Evolutionary conservation across 2,329 filamentous ascomycete genomes (phyloP), one percentile per base, ranked within the genome.

Genomic region (Cytospora piceae): DNA sequence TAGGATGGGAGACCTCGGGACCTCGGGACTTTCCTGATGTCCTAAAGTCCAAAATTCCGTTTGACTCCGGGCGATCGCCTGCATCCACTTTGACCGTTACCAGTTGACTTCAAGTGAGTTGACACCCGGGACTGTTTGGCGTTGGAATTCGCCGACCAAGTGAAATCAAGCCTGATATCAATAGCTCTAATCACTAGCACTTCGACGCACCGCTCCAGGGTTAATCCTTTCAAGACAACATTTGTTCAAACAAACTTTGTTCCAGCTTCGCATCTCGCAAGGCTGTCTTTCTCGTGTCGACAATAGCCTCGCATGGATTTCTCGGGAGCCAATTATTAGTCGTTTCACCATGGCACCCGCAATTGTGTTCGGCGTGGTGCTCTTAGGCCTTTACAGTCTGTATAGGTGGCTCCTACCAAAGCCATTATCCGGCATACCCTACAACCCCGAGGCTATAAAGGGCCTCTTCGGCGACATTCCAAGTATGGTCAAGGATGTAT

Each of bases 401-500:
- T 64, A 64, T n/a, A 57, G 31, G 22, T 54, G 56, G 49, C 32
- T 54, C 12, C 63, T 75, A 7, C 74, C 74, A 1, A 73, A 68
- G 34, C 74, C 74, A 11, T 63, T 75, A 6, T 69, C 72, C 4
- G 74, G 73, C 1, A 74, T 76, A 37, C 73, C 74, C 2, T 74
- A 74, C 61, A 70, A 75, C 57, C 39, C 66, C 6, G 49, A 54
- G 3, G 65, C 73, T 1, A 60, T 65, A 9, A 68, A 54, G 9
- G 67, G 53, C 31, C 9, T 74, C 14, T 56, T 73, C 8, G 74
- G 74, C 51, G 71, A 71, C 60, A 22, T 74, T 1, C 70, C 72
- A 6, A 66, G 29, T 4, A 29, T 60, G 3, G 51, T 54, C 34
- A 37, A 53, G 9, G 27, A 71, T 32, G 60, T 73, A 1, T 29